Conservation (phyloP, 169 alveolate species). For the Blepharisma undulans region DNA sequence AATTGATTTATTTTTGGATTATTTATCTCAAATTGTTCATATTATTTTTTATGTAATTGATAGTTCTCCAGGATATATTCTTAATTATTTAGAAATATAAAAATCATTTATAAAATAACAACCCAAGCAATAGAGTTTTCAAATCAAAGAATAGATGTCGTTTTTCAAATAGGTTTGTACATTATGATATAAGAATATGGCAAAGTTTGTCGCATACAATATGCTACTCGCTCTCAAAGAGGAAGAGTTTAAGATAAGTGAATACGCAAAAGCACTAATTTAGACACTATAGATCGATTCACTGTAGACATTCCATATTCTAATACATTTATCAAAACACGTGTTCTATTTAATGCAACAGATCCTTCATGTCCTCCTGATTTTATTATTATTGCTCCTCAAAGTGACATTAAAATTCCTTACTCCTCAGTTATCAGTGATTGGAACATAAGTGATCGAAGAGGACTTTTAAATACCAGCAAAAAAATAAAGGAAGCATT, state of each 20-base stretch:
- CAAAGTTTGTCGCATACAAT: neutral
- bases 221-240: neutral
- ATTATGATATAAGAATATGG: neutral
- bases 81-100: no score
- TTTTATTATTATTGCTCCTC: neutral
- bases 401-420: neutral
- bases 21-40: no score
- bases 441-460: neutral
- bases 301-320: conserved; percentile 19
- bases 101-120: no score
- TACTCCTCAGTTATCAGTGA: neutral
- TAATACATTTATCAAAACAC: neutral
- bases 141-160: no score
- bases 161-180: no score
- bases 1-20: no score
- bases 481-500: neutral
- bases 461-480: neutral
- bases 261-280: neutral
- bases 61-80: no score
- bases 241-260: neutral
- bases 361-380: conserved; percentile 28
- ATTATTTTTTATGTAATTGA: no score
- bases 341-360: neutral
- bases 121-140: no score
- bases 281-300: neutral